Evolutionary conservation across 169 alveolate genomes (phyloP), one percentile per base, ranked within the genome.

Genomic region (Cryptosporidium tyzzeri): DNA sequence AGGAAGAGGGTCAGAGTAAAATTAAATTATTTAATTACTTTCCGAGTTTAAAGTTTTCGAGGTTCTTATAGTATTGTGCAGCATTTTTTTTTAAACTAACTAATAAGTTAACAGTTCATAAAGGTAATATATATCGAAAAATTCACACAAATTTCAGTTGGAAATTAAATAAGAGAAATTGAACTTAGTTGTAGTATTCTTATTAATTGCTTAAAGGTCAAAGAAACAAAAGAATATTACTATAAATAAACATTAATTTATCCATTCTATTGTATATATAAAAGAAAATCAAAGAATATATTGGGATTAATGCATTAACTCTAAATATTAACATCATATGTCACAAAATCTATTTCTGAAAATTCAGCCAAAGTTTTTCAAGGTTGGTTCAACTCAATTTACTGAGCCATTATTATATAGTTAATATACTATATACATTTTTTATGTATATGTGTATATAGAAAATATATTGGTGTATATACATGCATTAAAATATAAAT

Each of bases 41-140:
- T n/a, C 67, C 67, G 67, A 55, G 67, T 55, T 53, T 55, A 55
- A 55, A 21, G 67, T 55, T 55, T 55, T 55, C 35, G 35, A 55
- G 23, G 67, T 55, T 55, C 3, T 2, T 55, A 3, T 55, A 55
- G 35, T 16, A 37, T 55, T 55, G 29, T 55, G 55, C 55, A 48
- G 0, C 14, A 5, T 55, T 23, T 55, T 55, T 55, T 41, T 41
- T 7, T 26, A 26, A 41, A 23, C 65, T 31, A 31, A 51, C 14
- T 55, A n/a, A 21, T 55, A n/a, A 26, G 14, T 21, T 48, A 48
- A 14, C 55, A 48, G 55, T 48, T 48, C 2, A 41, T 55, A 55
- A 55, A 55, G 67, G 35, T 55, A 55, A 55, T 21, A 23, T 23
- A 23, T 55, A 26, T 16, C 2, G 8, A 26, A n/a, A 21, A 55